These are phyloP conservation scores for Oxytropis ochrocephala DNA, from an alignment of 306 rosid species.

Conservation along the genomic window DNA sequence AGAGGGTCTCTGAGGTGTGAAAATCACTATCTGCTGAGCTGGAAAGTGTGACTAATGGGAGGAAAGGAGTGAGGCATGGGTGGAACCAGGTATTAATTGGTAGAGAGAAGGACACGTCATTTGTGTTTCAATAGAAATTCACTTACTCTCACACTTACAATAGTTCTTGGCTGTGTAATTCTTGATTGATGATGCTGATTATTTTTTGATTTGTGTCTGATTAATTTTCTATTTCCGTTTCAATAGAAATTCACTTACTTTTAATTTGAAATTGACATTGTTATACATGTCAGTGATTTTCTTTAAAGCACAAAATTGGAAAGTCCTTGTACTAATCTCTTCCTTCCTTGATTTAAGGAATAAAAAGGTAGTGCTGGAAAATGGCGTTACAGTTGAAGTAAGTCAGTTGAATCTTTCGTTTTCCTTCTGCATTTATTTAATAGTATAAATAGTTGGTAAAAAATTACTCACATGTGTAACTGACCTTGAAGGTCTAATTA, in stretches of 20 bases:
- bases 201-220: neutral
- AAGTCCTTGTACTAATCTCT: neutral
- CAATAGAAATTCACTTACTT: constrained; percentile 8
- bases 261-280: neutral
- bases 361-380: constrained; percentile 61
- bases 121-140: no score
- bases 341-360: constrained; percentile 41
- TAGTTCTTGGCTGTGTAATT: neutral
- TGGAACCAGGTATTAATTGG: no score
- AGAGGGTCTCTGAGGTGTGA: no score
- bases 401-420: constrained; percentile 29
- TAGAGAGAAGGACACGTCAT: no score
- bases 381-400: constrained; percentile 72
- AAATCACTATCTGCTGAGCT: no score
- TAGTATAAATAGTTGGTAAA: neutral
- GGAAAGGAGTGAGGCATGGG: no score
- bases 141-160: neutral
- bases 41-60: no score
- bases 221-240: constrained; percentile 1
- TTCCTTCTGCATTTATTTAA: neutral
- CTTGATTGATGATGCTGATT: neutral
- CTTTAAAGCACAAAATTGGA: neutral
- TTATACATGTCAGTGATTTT: neutral
- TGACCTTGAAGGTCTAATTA: neutral
- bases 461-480: neutral